These are phyloP conservation scores for Penicillium odoratum DNA, from an alignment of 495 filamentous ascomycete species.

Conservation along the genomic window DNA sequence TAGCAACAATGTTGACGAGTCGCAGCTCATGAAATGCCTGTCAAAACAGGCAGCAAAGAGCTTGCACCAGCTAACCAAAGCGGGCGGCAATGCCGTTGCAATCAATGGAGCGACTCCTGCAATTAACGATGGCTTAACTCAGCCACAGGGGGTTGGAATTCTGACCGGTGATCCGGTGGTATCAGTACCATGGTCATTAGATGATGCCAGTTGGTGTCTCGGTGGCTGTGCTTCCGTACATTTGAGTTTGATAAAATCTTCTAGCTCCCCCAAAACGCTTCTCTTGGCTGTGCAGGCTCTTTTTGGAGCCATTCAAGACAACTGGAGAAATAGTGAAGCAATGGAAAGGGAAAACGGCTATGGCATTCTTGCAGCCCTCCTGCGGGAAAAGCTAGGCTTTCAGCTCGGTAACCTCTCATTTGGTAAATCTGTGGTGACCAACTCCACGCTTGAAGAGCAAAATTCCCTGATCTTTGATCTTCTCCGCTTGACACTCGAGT, in stretches of 20 bases:
- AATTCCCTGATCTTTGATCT: conserved; percentile 68
- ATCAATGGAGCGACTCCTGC: conserved; percentile 87
- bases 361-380: conserved; percentile 73
- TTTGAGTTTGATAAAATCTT: conserved; percentile 77
- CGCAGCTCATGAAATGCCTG: conserved; percentile 71
- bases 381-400: conserved; percentile 72
- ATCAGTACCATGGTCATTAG: conserved; percentile 74
- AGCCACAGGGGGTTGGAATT: conserved; percentile 74
- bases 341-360: conserved; percentile 97
- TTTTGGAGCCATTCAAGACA: conserved; percentile 78
- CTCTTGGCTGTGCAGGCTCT: conserved; percentile 79
- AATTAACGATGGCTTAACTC: conserved; percentile 82
- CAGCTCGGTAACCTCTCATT: conserved; percentile 29
- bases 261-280: conserved; percentile 64
- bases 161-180: conserved; percentile 85
- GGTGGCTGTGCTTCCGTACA: conserved; percentile 83
- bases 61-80: conserved; percentile 67
- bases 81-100: conserved; percentile 73
- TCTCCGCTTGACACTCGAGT: conserved; percentile 73
- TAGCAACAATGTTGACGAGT: conserved; percentile 65
- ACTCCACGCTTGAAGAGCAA: conserved; percentile 47
- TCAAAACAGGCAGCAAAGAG: conserved; percentile 72
- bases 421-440: conserved; percentile 37
- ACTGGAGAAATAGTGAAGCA: conserved; percentile 96
- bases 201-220: conserved; percentile 90